Percentiles rank a stretch among this genome's conserved stretches.
Evolutionary conservation across 2,329 filamentous ascomycete species (phyloP).

Genomic region (Clarireedia hainanense): DNA sequence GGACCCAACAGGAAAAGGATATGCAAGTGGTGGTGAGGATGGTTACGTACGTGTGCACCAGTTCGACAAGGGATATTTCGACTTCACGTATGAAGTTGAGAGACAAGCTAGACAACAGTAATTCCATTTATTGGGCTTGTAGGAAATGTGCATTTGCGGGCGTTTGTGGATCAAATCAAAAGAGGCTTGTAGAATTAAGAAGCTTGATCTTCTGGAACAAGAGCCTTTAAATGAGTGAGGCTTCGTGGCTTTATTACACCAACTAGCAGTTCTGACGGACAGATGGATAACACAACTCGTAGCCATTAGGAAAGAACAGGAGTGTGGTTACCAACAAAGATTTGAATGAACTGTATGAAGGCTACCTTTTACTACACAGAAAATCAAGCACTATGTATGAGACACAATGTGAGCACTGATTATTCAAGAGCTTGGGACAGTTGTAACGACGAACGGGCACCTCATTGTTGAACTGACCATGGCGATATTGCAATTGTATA

Average conservation of each 20-base stretch:
- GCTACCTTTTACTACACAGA: no score
- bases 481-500: no score
- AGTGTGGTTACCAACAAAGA: no score
- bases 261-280: not conserved
- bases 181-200: slow-evolving; percentile 6
- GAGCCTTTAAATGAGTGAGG: not conserved
- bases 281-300: no score
- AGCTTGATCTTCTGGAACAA: slow-evolving; percentile 1
- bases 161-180: slow-evolving; percentile 19
- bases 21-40: slow-evolving; percentile 94
- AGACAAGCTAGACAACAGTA: slow-evolving; percentile 48
- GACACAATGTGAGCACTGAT: no score
- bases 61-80: slow-evolving; percentile 97
- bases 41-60: slow-evolving; percentile 97
- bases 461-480: no score
- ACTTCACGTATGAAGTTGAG: slow-evolving; percentile 98
- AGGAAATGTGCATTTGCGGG: slow-evolving; percentile 24
- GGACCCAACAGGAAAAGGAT: slow-evolving; percentile 83
- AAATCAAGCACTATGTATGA: no score
- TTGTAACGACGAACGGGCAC: no score
- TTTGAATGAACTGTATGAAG: no score
- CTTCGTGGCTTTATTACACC: not conserved
- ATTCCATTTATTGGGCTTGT: slow-evolving; percentile 18
- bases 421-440: no score
- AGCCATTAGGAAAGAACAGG: no score